Evolutionary conservation across 176 grass and related monocot genomes (phyloP).

Genomic region (sorghum (Sorghum bicolor)): Sorghum_bicolor_NCBIv3 NC_012871.2:31136501-31137000

Average conservation of each 20-base stretch:
- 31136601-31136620: background rate
- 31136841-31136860: conserved; percentile 95
- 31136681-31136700: background rate
- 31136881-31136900: conserved; percentile 71
- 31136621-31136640: background rate
- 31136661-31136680: conserved; percentile 13
- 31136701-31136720: conserved; percentile 3
- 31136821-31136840: conserved; percentile 79
- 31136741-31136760: conserved; percentile 57
- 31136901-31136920: background rate
- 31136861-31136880: conserved; percentile 94
- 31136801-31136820: conserved; percentile 93
- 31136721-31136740: conserved; percentile 30
- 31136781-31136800: conserved; percentile 72
- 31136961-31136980: conserved; percentile 1
- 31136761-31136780: conserved; percentile 68
- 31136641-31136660: background rate
- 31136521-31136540: background rate
- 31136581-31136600: background rate
- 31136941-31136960: background rate
- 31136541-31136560: background rate
- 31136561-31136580: background rate
- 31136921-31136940: background rate
- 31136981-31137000: conserved; percentile 21
- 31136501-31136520: background rate